These are phyloP conservation scores for Panellus pusillus DNA, from an alignment of 768 basidiomycete species.

Conservation along the genomic window DNA sequence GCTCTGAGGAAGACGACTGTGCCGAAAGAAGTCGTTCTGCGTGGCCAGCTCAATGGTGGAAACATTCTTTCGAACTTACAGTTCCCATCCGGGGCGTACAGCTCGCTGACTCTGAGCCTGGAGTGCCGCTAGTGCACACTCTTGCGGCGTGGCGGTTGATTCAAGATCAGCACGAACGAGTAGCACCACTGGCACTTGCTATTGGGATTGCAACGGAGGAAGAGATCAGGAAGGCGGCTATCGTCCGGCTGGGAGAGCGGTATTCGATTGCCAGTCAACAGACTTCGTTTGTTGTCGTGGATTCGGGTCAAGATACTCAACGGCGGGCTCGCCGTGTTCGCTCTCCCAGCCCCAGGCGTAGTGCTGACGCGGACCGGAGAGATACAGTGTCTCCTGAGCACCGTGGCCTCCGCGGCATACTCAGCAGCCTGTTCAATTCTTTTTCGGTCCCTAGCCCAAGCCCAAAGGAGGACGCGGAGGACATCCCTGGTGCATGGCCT, in stretches of 20 bases:
- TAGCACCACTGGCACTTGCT: slow-evolving; percentile 33
- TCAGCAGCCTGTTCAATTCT: slow-evolving; percentile 6
- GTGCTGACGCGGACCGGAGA: neutral
- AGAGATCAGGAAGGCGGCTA: slow-evolving; percentile 42
- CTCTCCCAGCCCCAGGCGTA: neutral
- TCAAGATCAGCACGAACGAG: slow-evolving; percentile 45
- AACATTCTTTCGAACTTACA: slow-evolving; percentile 27
- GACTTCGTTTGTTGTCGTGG: slow-evolving; percentile 60
- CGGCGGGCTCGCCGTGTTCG: neutral
- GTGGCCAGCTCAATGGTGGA: slow-evolving; percentile 37
- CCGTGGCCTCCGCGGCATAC: neutral
- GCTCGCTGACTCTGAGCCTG: slow-evolving; percentile 32
- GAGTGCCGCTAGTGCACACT: slow-evolving; percentile 47
- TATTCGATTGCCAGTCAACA: slow-evolving; percentile 53
- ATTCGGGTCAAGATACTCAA: slow-evolving; percentile 30
- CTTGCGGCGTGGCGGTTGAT: slow-evolving; percentile 56
- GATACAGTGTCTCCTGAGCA: neutral
- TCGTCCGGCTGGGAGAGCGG: slow-evolving; percentile 48
- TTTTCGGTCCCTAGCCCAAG: neutral
- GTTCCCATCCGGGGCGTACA: slow-evolving; percentile 34
- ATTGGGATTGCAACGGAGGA: slow-evolving; percentile 30
- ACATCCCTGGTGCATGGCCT: slow-evolving; percentile 21
- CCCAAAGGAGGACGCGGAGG: neutral
- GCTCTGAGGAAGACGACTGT: slow-evolving; percentile 28
- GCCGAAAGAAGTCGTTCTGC: slow-evolving; percentile 34